A percentile compares a stretch with the other conserved stretches of the same genome.
phyloP scores from a whole-genome alignment of 257 asterid genomes.

The Linaria vulgaris region DNA sequence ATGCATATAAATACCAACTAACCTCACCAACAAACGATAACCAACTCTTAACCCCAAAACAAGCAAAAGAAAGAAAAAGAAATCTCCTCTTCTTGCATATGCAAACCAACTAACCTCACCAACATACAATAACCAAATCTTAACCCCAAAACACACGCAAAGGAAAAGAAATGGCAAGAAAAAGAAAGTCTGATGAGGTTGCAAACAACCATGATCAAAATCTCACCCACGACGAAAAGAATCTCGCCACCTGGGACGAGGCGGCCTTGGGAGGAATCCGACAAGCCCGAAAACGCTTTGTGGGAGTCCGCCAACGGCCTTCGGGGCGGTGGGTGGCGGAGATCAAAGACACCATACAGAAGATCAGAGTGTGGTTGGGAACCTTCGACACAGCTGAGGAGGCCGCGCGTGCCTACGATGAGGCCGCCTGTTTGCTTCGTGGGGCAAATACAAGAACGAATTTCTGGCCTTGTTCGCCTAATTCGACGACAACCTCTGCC shows the following conservation, averaged over 20 bases:
- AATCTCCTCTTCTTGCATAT: constrained; percentile 20
- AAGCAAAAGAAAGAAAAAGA: constrained; percentile 17
- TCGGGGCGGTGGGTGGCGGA: constrained; percentile 90
- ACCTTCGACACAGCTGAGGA: constrained; percentile 84
- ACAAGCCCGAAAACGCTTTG: constrained; percentile 58
- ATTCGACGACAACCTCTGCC: constrained; percentile 47
- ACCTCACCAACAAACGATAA: neutral
- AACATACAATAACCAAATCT: neutral
- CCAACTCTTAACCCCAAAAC: neutral
- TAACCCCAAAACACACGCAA: neutral
- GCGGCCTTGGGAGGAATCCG: constrained; percentile 48
- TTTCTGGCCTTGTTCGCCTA: neutral
- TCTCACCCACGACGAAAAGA: constrained; percentile 23
- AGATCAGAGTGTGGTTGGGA: constrained; percentile 76
- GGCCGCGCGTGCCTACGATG: constrained; percentile 78
- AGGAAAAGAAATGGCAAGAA: constrained; percentile 50
- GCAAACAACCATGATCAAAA: constrained; percentile 23
- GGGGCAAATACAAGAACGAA: constrained; percentile 66
- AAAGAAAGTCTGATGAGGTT: constrained; percentile 47
- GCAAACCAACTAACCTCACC: neutral
- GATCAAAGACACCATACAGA: constrained; percentile 74
- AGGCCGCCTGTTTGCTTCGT: constrained; percentile 81
- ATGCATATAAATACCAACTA: constrained; percentile 21
- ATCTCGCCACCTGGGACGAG: constrained; percentile 43
- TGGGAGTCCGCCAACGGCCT: constrained; percentile 74